These are phyloP conservation scores for Piper betle DNA, from an alignment of 164 flowering plant species.

Conservation along the genomic window DNA sequence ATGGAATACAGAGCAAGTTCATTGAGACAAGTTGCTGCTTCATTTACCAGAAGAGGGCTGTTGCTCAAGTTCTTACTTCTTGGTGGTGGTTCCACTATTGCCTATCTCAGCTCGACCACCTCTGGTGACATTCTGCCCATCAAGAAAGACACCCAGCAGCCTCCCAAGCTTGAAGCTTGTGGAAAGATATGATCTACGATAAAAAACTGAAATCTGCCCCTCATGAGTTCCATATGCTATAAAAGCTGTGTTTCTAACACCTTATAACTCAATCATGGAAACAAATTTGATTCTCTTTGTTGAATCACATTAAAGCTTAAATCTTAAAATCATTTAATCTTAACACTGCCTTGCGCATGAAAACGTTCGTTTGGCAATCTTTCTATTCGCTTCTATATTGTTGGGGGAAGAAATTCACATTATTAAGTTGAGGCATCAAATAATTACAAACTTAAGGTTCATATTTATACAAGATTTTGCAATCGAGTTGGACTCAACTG, in stretches of 20 bases:
- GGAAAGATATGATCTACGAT: slow-evolving; percentile 55
- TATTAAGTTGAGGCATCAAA: too few species aligned
- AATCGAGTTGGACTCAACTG: too few species aligned
- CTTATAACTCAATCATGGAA: background rate
- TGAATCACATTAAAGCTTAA: too few species aligned
- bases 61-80: slow-evolving; percentile 85
- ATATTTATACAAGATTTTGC: too few species aligned
- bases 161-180: slow-evolving; percentile 86
- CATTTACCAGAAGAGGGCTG: slow-evolving; percentile 92
- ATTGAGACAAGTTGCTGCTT: slow-evolving; percentile 97
- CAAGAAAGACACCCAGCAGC: slow-evolving; percentile 90
- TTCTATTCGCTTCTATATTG: too few species aligned
- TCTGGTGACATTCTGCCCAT: slow-evolving; percentile 69
- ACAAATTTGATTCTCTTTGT: background rate
- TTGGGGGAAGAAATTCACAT: too few species aligned
- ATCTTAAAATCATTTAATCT: too few species aligned
- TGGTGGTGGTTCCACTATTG: slow-evolving; percentile 81
- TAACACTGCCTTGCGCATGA: too few species aligned
- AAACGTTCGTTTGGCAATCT: too few species aligned
- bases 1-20: slow-evolving; percentile 79
- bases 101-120: slow-evolving; percentile 72
- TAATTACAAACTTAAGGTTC: too few species aligned
- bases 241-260: background rate
- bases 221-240: background rate
- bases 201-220: background rate